Conservation (phyloP, 1,284 basidiomycete species). For the Xanthoconium separans region DNA sequence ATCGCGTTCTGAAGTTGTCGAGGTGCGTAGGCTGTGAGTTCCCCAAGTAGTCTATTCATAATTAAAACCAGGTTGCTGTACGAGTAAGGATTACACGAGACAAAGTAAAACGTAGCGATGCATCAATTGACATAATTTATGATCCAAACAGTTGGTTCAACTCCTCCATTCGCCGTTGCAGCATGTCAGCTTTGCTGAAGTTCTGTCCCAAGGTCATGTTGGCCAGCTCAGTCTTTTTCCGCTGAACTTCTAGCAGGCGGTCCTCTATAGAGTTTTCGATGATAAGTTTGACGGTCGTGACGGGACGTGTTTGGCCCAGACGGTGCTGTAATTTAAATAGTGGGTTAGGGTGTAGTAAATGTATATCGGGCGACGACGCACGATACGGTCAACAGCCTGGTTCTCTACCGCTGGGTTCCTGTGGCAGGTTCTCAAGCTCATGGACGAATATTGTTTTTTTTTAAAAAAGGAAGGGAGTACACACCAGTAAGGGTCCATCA, state of each 20-base stretch:
- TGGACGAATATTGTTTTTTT: background rate
- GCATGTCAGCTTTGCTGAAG: constrained; percentile 80
- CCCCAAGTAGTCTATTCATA: constrained; percentile 25
- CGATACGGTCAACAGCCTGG: constrained; percentile 92
- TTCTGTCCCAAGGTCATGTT: constrained; percentile 85
- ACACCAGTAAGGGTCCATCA: constrained; percentile 95
- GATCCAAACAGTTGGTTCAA: constrained; percentile 65
- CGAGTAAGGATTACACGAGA: constrained; percentile 31
- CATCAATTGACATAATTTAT: constrained; percentile 30
- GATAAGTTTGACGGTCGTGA: constrained; percentile 89
- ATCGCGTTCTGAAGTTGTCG: constrained; percentile 63
- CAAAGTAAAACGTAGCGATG: constrained; percentile 5
- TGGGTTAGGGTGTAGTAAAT: constrained; percentile 3
- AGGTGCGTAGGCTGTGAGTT: background rate
- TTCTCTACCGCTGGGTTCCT: constrained; percentile 98
- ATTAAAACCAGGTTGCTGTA: constrained; percentile 33
- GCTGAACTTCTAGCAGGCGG: constrained; percentile 85
- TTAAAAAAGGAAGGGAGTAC: constrained; percentile 16
- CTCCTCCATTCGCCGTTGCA: constrained; percentile 83
- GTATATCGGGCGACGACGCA: constrained; percentile 23
- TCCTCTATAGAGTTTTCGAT: constrained; percentile 94
- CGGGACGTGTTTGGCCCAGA: constrained; percentile 88
- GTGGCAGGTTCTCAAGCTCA: constrained; percentile 11
- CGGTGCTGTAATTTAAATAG: constrained; percentile 63
- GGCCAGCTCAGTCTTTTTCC: constrained; percentile 91